A percentile compares a stretch with the other conserved stretches of the same genome.
phyloP scores from a whole-genome alignment of 2,329 filamentous ascomycete genomes.

The Fusarium floridanum region DNA sequence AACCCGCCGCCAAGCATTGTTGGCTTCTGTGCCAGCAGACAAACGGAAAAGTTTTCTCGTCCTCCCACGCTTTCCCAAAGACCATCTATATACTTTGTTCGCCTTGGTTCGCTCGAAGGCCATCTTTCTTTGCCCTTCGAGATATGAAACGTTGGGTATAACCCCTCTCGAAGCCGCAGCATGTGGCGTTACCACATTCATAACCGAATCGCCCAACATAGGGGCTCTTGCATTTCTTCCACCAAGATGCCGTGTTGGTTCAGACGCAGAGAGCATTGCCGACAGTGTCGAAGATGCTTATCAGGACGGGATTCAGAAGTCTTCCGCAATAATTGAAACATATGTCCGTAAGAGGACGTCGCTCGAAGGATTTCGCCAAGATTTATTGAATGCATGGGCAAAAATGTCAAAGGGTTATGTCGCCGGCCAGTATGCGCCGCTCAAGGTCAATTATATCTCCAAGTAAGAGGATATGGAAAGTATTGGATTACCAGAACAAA shows the following conservation, averaged over 20 bases:
- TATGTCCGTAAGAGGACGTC: constrained; percentile 9
- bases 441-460: background rate
- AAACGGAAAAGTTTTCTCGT: constrained; percentile 2
- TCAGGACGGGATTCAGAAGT: background rate
- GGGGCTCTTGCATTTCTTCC: constrained; percentile 1
- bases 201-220: constrained; percentile 3
- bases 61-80: constrained; percentile 3
- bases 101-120: constrained; percentile 2
- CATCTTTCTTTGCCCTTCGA: constrained; percentile 7
- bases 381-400: constrained; percentile 6
- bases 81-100: constrained; percentile 6
- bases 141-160: constrained; percentile 8
- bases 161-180: constrained; percentile 7
- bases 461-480: background rate
- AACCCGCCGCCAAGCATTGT: background rate
- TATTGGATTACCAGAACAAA: background rate
- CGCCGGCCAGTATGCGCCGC: background rate
- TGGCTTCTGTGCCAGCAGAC: constrained; percentile 5
- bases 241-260: background rate
- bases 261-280: constrained; percentile 6
- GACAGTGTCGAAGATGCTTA: background rate
- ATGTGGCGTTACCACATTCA: constrained; percentile 8
- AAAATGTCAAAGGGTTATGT: constrained; percentile 8
- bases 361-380: constrained; percentile 4
- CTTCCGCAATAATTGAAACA: background rate